Evolutionary conservation across 2,329 filamentous ascomycete genomes (phyloP).

Genomic region (Teratosphaeria gauchensis): DNA sequence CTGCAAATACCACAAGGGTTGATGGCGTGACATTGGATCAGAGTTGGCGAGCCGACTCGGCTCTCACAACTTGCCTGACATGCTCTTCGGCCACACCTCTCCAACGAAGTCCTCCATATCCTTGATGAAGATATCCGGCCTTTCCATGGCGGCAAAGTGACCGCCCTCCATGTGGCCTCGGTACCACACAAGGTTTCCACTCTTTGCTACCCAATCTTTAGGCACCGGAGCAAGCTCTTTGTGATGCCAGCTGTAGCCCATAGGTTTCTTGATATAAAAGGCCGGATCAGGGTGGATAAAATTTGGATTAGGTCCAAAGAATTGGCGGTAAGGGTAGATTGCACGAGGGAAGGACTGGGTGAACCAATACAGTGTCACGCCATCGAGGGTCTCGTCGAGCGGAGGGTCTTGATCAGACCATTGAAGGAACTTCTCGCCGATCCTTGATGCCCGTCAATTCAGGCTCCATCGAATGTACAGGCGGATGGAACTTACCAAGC

Average conservation of each 20-base stretch:
- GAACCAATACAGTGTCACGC: slow-evolving; percentile 47
- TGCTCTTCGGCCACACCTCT: slow-evolving; percentile 18
- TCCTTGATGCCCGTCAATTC: slow-evolving; percentile 23
- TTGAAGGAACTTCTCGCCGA: slow-evolving; percentile 48
- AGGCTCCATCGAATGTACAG: background rate
- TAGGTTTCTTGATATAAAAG: slow-evolving; percentile 29
- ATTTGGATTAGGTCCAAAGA: slow-evolving; percentile 15
- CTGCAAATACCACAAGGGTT: no score
- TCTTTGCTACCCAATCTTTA: slow-evolving; percentile 27
- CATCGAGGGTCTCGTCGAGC: slow-evolving; percentile 37
- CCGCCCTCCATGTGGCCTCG: slow-evolving; percentile 30
- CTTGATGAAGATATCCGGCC: slow-evolving; percentile 18
- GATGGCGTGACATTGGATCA: no score
- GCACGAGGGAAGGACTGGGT: slow-evolving; percentile 30
- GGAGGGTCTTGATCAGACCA: slow-evolving; percentile 41
- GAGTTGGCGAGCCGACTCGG: background rate
- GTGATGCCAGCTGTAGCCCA: slow-evolving; percentile 37
- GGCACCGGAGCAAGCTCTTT: slow-evolving; percentile 32
- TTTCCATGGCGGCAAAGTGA: slow-evolving; percentile 31
- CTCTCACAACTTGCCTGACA: slow-evolving; percentile 1
- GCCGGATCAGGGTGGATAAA: slow-evolving; percentile 18
- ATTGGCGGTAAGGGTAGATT: slow-evolving; percentile 43
- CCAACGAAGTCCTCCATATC: slow-evolving; percentile 25
- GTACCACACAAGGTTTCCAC: slow-evolving; percentile 31
- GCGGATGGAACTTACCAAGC: slow-evolving; percentile 32